Evolutionary conservation across 129 eudicot genomes (phyloP).

Genomic region (Centaurea solstitialis): DNA sequence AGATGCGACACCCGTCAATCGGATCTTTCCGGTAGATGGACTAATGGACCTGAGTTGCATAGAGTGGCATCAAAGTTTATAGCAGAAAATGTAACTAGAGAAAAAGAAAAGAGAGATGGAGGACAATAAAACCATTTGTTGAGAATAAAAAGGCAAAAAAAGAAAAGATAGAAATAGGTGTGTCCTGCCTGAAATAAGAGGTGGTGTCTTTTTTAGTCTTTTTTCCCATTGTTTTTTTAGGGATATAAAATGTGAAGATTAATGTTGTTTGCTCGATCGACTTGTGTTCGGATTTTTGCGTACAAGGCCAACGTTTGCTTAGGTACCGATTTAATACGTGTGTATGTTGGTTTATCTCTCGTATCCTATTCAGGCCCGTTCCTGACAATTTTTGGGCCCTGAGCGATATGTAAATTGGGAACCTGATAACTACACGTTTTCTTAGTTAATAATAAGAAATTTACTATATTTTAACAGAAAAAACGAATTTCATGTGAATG

Average conservation of each 20-base stretch:
- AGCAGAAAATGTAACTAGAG: conserved; percentile 24
- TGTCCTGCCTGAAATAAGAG: background rate
- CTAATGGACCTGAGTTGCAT: conserved; percentile 29
- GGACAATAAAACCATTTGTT: conserved; percentile 11
- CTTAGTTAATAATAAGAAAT: no score
- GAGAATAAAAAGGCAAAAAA: conserved; percentile 14
- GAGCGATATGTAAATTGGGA: no score
- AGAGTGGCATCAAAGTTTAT: conserved; percentile 43
- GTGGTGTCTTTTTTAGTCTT: background rate
- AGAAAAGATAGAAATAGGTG: conserved; percentile 24
- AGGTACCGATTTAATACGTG: background rate
- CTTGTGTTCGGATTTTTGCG: conserved; percentile 3
- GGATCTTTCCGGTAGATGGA: conserved; percentile 37
- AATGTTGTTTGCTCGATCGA: background rate
- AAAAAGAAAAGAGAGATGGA: conserved; percentile 15
- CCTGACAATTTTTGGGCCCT: no score
- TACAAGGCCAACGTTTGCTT: conserved; percentile 13
- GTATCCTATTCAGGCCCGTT: no score
- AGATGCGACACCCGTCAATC: conserved; percentile 34
- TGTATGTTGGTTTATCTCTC: background rate
- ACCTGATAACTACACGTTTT: no score
- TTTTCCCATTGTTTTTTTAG: background rate
- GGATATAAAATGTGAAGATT: conserved; percentile 1
- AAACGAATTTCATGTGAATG: no score
- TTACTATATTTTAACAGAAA: no score